Base-by-base conservation (phyloP, 2,329 filamentous ascomycete genomes). In the Ceratocystis diversiconidia region DNA sequence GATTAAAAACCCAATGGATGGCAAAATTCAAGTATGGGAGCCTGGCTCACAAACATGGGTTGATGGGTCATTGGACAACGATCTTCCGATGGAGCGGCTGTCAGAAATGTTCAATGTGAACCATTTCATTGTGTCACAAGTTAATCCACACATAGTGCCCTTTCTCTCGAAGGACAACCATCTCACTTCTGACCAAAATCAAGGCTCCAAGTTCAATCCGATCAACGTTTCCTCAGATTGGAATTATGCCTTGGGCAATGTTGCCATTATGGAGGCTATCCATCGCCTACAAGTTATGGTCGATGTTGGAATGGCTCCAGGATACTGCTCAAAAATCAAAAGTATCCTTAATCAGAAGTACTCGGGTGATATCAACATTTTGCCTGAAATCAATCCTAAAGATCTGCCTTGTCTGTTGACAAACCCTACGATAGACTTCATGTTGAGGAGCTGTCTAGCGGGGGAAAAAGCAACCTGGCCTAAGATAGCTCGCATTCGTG, bases 91-190 rank as follows among this genome's bases (percentile, higher is more conserved):
- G 85, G 90, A 87, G 22, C 84, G 90, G 1, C 79, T 97, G 17
- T 86, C 91, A 0, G 91, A 96, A 72, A 92, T 96, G 88, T 96
- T 96, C 79, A 96, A 96, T 72, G 92, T 96, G 73, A 96, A 96
- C 72, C 92, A 96, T 73, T 96, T 96, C 72, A 96, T 97, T 70
- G 92, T 96, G 19, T 96, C 91, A 0, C 92, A 97, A 73, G 91
- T 96, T 62, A 97, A 97, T 71, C 92, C 92, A 0, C 92, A 97
- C 71, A 89, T 96, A 7, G 84, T 95, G 0, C 90, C 90, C 0
- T 96, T 97, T 71, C 77, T 96, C 17, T 79, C 83, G 17, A 88
- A 86, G 69, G 89, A 95, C 66, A 88, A 90, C 68, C 80, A 81
- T 30, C 74, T 82, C 0, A 75, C 76, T 5, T 76, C 79, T 2